These are phyloP conservation scores for Eleusine indica DNA, from an alignment of 176 grass and related monocot species.

Conservation along the genomic window DNA sequence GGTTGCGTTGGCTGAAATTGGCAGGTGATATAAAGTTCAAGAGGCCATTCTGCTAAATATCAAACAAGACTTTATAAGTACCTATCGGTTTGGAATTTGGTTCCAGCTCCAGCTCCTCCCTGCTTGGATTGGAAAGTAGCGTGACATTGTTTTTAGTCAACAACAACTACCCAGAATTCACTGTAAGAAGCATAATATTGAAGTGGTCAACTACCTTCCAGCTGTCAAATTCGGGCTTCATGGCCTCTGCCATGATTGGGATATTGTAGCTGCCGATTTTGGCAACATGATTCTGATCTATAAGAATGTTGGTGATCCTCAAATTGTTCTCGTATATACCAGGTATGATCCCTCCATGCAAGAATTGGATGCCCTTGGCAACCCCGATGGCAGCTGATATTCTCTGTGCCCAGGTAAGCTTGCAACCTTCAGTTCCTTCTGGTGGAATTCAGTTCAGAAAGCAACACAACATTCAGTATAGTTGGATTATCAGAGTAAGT, in stretches of 20 bases:
- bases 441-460: constrained; percentile 30
- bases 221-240: constrained; percentile 55
- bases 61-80: constrained; percentile 12
- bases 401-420: constrained; percentile 83
- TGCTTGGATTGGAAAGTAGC: constrained; percentile 22
- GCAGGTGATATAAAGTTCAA: not conserved
- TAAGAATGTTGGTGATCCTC: constrained; percentile 78
- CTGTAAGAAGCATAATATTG: not conserved
- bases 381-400: constrained; percentile 80
- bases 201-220: not conserved
- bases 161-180: not conserved
- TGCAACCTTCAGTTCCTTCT: constrained; percentile 72
- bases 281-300: constrained; percentile 90
- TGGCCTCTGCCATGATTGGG: constrained; percentile 66
- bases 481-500: not conserved
- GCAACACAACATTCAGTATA: not conserved
- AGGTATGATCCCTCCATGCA: constrained; percentile 89
- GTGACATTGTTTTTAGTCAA: constrained; percentile 20
- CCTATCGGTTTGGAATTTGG: constrained; percentile 62
- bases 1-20: not conserved
- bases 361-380: constrained; percentile 87
- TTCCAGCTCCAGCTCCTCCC: constrained; percentile 42
- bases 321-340: constrained; percentile 77
- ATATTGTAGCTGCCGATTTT: constrained; percentile 93
- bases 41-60: not conserved